Evolutionary conservation across 257 asterid species (phyloP), one percentile per base, ranked within the genome.

Genomic region (Nicotiana sylvestris): DNA sequence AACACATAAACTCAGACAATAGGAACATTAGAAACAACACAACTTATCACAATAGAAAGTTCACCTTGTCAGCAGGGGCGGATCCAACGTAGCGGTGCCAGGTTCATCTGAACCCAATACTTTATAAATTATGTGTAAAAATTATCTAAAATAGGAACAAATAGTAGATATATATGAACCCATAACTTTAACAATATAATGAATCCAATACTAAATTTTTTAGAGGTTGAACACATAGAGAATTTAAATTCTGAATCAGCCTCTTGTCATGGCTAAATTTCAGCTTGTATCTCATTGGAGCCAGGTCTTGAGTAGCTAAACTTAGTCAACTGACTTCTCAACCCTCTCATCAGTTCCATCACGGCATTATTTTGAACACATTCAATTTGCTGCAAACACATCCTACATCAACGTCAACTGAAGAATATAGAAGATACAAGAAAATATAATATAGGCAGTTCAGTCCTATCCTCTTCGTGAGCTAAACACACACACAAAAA

Each of bases 271-370:
- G 97, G 81, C 95, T 94, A 89, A 94, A 94, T 81, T 93, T 94
- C 77, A 94, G 89, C 83, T 93, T 94, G 92, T 89, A 90, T 87
- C 97, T 92, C 97, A 94, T 94, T 60, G 97, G 97, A 79, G 94
- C 93, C 90, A 94, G 86, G 85, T 94, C 98, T 84, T 93, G 97
- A 6, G 90, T 60, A 82, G 92, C 97, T n/a, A 94, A 82, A 77
- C 97, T 94, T 97, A 43, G 92, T 88, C 86, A 92, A 82, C 35
- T 92, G 96, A 85, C 93, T 93, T 81, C 98, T 92, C 17, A 94
- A 92, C 12, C 97, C 97, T 87, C 98, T 91, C 98, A 93, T 93
- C 79, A 93, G 82, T 81, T 94, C 98, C 97, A 92, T 93, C 53
- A 94, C 92, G 18, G 87, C 84, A 86, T 90, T 91, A 88, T 91